Base-by-base conservation (phyloP, 169 alveolate species). In the Cryptosporidium sp. region DNA sequence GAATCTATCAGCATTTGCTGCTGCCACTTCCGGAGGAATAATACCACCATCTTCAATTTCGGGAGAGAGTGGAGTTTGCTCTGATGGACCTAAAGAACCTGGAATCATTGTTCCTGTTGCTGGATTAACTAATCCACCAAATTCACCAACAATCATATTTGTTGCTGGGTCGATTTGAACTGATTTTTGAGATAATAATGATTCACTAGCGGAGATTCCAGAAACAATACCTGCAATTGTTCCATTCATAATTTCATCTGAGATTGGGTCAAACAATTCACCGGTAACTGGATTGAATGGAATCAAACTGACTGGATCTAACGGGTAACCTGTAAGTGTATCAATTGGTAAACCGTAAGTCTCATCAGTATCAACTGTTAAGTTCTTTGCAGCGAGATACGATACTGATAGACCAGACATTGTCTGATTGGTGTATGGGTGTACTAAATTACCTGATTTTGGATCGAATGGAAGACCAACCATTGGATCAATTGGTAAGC, bases 401-500 rank as follows among this genome's bases (percentile, higher is more conserved):
- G 89, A 26, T 9, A 80, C 75, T 5, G 89, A 59, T 33, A 58
- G 18, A 80, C 75, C 89, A 41, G 55, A 10, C 48, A 80, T 37
- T 31, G 89, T 59, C 7, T 62, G 43, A 65, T 65, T 65, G 31
- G 89, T 80, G 18, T 59, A 35, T 62, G 89, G 89, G 35, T 80
- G 80, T 16, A 80, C 51, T 10, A 80, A 26, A 26, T 80, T 39
- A 62, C 89, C 89, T 26, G 80, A 43, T 5, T 37, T 80, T 62
- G 89, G 73, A 65, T 80, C 75, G 68, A 80, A 80, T 26, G 89
- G 89, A 18, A 80, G 55, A 65, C 89, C 89, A 59, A 33, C 37
- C 62, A 41, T 61, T 61, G 89, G 89, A 29, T 80, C 89, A 29
- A 80, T 80, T 26, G 89, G 89, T 12, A 62, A 41, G 39, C 75